phyloP scores from a whole-genome alignment of 352 stramenopile genomes.

The Phytopythium delawarense region DNA sequence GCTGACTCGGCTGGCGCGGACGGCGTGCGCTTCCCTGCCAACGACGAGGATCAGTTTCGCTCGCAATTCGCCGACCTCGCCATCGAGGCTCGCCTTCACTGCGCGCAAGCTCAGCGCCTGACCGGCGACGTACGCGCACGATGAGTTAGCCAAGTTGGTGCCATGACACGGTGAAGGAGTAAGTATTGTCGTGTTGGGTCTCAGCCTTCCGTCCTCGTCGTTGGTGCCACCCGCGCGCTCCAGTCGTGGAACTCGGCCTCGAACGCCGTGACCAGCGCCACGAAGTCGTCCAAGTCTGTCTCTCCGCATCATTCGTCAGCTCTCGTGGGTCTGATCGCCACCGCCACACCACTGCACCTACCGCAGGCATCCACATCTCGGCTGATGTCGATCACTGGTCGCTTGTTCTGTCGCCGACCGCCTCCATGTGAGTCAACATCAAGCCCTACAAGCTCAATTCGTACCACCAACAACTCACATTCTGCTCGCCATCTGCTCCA shows the following conservation, averaged over 20 bases:
- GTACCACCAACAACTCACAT: neutral
- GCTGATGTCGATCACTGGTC: neutral
- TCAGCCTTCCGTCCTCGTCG: neutral
- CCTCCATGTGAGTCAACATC: neutral
- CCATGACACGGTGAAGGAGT: neutral
- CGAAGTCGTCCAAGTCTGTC: slow-evolving; percentile 50
- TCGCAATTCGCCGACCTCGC: slow-evolving; percentile 9
- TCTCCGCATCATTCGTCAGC: neutral
- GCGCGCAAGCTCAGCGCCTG: slow-evolving; percentile 8
- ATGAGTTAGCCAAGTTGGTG: neutral
- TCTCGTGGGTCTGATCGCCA: neutral
- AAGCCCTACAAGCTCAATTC: neutral
- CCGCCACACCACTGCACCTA: neutral
- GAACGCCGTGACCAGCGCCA: slow-evolving; percentile 38
- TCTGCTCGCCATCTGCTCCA: neutral
- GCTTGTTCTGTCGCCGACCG: neutral
- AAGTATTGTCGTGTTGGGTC: neutral
- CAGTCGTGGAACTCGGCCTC: slow-evolving; percentile 23
- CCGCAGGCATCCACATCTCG: neutral
- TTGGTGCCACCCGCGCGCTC: neutral
- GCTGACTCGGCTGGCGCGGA: neutral
- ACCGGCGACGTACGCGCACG: neutral
- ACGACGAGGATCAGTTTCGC: slow-evolving; percentile 10
- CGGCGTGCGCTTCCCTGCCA: slow-evolving; percentile 2
- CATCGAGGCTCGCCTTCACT: slow-evolving; percentile 13